Percentiles rank a stretch among this genome's conserved stretches.
phyloP scores from a whole-genome alignment of 495 filamentous ascomycete genomes.

The Cercophora scortea region DNA sequence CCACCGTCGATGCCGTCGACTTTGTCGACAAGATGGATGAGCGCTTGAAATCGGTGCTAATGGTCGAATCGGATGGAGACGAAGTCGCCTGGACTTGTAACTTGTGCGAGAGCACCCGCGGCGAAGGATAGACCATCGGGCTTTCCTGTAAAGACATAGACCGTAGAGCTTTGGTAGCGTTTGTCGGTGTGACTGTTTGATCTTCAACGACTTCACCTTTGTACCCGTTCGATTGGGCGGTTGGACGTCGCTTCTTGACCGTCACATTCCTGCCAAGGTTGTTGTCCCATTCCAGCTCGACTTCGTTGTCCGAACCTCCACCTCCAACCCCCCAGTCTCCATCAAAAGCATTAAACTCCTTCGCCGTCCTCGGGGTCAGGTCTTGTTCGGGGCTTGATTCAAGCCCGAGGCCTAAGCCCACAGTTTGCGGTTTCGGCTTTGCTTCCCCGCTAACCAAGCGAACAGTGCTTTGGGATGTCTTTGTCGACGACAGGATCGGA shows the following conservation, averaged over 20 bases:
- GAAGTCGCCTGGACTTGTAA: constrained; percentile 16
- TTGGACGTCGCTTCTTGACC: constrained; percentile 41
- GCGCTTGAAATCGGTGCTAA: constrained; percentile 38
- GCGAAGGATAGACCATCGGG: constrained; percentile 31
- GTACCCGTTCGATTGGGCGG: constrained; percentile 18
- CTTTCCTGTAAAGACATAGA: constrained; percentile 41
- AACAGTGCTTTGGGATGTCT: constrained; percentile 33
- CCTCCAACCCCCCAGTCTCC: constrained; percentile 33
- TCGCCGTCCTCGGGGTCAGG: constrained; percentile 27
- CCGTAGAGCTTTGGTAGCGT: constrained; percentile 40
- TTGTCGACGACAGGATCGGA: constrained; percentile 34
- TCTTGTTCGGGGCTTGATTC: constrained; percentile 29
- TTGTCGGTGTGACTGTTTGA: constrained; percentile 38
- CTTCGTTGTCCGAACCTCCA: constrained; percentile 23
- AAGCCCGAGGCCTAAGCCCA: constrained; percentile 45
- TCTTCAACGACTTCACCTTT: constrained; percentile 40
- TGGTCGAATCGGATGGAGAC: constrained; percentile 35
- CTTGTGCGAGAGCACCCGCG: constrained; percentile 23
- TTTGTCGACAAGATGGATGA: constrained; percentile 55
- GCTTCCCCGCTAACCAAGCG: constrained; percentile 27
- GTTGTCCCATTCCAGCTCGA: constrained; percentile 47
- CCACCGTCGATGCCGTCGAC: constrained; percentile 55
- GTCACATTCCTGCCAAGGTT: constrained; percentile 50
- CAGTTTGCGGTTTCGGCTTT: constrained; percentile 18
- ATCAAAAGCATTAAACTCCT: constrained; percentile 39